These are phyloP conservation scores for Podospora pseudoanserina DNA, from an alignment of 495 filamentous ascomycete species.

Conservation along the genomic window DNA sequence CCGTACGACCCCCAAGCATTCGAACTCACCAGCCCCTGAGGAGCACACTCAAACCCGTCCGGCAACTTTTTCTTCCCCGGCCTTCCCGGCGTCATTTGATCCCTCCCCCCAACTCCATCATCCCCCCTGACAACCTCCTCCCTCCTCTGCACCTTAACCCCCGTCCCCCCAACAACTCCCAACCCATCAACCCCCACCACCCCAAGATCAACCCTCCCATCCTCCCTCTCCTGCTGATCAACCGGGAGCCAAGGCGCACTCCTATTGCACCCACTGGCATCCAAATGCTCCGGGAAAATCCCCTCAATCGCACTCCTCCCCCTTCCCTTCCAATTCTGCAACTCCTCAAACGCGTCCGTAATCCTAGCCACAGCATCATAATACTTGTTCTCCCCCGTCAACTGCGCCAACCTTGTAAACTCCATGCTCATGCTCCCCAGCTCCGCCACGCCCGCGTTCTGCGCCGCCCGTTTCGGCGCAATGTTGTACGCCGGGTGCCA, in stretches of 20 bases:
- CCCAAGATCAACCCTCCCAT: conserved; percentile 24
- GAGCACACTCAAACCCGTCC: conserved; percentile 47
- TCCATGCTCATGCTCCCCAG: conserved; percentile 89
- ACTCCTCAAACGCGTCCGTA: conserved; percentile 77
- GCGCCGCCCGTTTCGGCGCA: conserved; percentile 62
- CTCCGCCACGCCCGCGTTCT: conserved; percentile 69
- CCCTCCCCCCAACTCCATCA: conserved; percentile 3
- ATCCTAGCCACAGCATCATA: conserved; percentile 95
- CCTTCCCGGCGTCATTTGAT: neutral
- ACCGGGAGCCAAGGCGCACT: conserved; percentile 32
- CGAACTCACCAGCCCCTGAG: conserved; percentile 47
- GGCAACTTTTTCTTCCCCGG: conserved; percentile 20
- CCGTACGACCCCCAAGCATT: conserved; percentile 41
- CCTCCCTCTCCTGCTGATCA: conserved; percentile 15
- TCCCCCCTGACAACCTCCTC: neutral
- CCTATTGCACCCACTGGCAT: conserved; percentile 61
- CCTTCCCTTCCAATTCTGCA: conserved; percentile 51
- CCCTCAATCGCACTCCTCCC: conserved; percentile 70
- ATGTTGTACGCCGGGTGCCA: conserved; percentile 70
- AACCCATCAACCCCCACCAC: neutral
- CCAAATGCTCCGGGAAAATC: conserved; percentile 76
- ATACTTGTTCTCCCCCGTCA: conserved; percentile 83
- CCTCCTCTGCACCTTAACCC: neutral
- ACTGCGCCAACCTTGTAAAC: conserved; percentile 88
- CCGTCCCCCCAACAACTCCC: neutral